Conservation (phyloP, 148 eudicot genomes). For the Linanthus parryae region DNA sequence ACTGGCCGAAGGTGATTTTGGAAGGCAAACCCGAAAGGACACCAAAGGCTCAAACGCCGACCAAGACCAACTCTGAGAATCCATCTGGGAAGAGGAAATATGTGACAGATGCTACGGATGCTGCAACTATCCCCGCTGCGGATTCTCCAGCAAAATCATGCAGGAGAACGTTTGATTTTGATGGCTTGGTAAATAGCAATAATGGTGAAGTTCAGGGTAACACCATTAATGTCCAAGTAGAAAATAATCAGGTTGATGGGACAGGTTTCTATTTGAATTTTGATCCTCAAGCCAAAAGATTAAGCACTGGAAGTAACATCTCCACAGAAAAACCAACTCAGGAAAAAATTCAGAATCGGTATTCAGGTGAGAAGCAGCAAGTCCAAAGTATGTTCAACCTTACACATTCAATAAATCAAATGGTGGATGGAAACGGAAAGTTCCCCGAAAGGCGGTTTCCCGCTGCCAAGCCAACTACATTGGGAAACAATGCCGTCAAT, state of each 20-base stretch:
- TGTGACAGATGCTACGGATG: conserved; percentile 18
- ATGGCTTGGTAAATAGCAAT: too few species aligned
- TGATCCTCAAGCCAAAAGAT: too few species aligned
- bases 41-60: conserved; percentile 27
- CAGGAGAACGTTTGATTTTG: conserved; percentile 42
- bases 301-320: too few species aligned
- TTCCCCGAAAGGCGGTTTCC: conserved; percentile 9
- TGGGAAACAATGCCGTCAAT: conserved; percentile 24
- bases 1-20: conserved; percentile 49
- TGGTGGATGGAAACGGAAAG: conserved; percentile 5
- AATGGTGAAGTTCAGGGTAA: conserved; percentile 16
- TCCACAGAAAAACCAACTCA: too few species aligned
- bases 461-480: conserved; percentile 13
- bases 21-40: conserved; percentile 54
- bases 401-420: too few species aligned
- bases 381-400: too few species aligned
- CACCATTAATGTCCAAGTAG: too few species aligned
- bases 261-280: too few species aligned
- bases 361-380: too few species aligned
- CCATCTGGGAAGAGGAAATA: conserved; percentile 50
- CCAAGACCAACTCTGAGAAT: conserved; percentile 13
- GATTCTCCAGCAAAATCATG: conserved; percentile 28
- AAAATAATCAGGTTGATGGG: too few species aligned
- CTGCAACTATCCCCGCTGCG: conserved; percentile 6
- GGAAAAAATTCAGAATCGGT: too few species aligned